Conservation (phyloP, 352 stramenopile species). For the Pythium dissimile region DNA sequence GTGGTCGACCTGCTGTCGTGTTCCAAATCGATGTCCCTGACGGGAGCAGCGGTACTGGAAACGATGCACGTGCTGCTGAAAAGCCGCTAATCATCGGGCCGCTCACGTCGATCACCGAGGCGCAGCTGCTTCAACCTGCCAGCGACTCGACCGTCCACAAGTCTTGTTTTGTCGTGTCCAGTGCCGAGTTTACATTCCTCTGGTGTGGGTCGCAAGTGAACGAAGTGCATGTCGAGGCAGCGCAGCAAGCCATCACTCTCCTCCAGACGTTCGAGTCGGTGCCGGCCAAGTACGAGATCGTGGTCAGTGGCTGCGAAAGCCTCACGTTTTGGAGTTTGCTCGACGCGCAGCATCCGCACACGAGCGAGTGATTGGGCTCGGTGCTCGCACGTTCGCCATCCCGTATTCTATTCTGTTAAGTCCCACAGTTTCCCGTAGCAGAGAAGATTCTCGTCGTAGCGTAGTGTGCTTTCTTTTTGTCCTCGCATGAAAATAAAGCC, state of each 20-base stretch:
- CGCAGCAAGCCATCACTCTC: constrained; percentile 54
- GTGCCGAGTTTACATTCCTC: constrained; percentile 73
- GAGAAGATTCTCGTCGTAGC: constrained; percentile 4
- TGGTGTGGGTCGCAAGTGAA: constrained; percentile 69
- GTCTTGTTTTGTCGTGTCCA: constrained; percentile 69
- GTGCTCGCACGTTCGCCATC: neutral
- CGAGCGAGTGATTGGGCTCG: constrained; percentile 13
- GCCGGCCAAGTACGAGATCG: constrained; percentile 66
- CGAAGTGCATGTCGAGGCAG: constrained; percentile 49
- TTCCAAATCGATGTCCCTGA: constrained; percentile 70
- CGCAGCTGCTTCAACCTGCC: constrained; percentile 50
- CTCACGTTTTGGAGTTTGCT: constrained; percentile 72
- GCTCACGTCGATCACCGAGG: constrained; percentile 41
- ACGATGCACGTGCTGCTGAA: constrained; percentile 28
- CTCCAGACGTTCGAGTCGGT: constrained; percentile 77
- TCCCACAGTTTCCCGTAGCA: constrained; percentile 3
- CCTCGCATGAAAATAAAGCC: neutral
- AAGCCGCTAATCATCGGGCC: constrained; percentile 61
- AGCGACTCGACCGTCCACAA: constrained; percentile 40
- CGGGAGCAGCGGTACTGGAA: constrained; percentile 33
- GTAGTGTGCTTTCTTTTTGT: neutral
- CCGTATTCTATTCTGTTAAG: constrained; percentile 7
- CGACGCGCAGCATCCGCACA: constrained; percentile 30
- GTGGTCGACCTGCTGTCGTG: constrained; percentile 49
- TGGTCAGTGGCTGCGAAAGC: constrained; percentile 65